Conservation (phyloP, 345 rosid genomes). For the Salix viminalis region DNA sequence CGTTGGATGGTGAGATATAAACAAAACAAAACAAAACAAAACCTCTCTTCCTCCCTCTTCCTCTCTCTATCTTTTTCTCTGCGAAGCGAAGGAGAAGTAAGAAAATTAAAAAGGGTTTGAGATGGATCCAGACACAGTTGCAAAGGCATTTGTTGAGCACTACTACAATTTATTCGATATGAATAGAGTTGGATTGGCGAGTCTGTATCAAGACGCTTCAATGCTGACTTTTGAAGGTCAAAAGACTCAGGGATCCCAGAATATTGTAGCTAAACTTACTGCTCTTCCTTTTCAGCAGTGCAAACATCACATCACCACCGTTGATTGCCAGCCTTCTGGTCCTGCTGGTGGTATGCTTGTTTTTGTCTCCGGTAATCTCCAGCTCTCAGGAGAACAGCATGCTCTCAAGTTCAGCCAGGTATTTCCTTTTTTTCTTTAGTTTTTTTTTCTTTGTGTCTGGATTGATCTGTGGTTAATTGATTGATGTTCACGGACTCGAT, state of each 20-base stretch:
- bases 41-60: neutral
- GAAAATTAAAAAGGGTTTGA: neutral
- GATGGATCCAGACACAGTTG: conserved; percentile 83
- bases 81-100: conserved; percentile 6
- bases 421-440: neutral
- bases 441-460: neutral
- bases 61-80: neutral
- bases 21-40: neutral
- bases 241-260: conserved; percentile 73
- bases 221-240: conserved; percentile 97
- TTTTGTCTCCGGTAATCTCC: conserved; percentile 85
- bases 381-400: conserved; percentile 88
- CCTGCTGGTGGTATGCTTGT: conserved; percentile 87
- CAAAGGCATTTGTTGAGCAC: conserved; percentile 89
- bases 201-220: conserved; percentile 73
- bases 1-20: neutral
- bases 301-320: conserved; percentile 73
- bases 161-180: conserved; percentile 82
- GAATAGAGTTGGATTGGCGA: conserved; percentile 55
- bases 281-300: conserved; percentile 92
- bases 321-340: conserved; percentile 98
- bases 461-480: neutral
- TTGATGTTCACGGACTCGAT: neutral
- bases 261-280: conserved; percentile 78
- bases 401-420: conserved; percentile 98